These are phyloP conservation scores for Mycena leptocephala DNA, from an alignment of 768 basidiomycete species.

Conservation along the genomic window DNA sequence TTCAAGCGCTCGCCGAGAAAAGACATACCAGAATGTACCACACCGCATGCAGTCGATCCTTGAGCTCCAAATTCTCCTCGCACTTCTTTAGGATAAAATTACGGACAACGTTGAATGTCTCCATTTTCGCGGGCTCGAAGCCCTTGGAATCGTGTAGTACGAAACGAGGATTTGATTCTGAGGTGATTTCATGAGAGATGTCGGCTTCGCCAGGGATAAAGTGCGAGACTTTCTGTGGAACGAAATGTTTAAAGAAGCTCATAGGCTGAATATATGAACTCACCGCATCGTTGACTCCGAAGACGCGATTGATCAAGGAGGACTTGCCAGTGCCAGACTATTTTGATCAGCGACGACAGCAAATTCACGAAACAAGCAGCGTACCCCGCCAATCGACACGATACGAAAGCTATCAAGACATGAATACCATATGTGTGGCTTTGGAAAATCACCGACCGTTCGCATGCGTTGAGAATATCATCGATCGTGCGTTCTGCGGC, in stretches of 20 bases:
- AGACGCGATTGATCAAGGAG: background rate
- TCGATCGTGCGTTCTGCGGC: background rate
- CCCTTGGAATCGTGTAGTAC: constrained; percentile 51
- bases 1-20: background rate
- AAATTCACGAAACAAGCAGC: background rate
- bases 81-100: constrained; percentile 43
- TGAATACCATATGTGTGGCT: background rate
- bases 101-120: constrained; percentile 44
- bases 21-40: constrained; percentile 29
- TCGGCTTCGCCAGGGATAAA: constrained; percentile 39
- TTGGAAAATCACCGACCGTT: background rate
- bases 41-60: constrained; percentile 49
- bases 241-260: background rate
- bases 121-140: constrained; percentile 46
- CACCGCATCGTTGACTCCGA: constrained; percentile 37
- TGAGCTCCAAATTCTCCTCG: constrained; percentile 27
- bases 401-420: background rate
- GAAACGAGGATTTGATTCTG: constrained; percentile 45
- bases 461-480: background rate
- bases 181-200: constrained; percentile 46
- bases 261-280: background rate
- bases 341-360: background rate
- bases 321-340: constrained; percentile 3
- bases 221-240: constrained; percentile 40
- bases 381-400: background rate